Evolutionary conservation across 1,284 basidiomycete genomes (phyloP).

Genomic region (Heliocybe sulcata): DNA sequence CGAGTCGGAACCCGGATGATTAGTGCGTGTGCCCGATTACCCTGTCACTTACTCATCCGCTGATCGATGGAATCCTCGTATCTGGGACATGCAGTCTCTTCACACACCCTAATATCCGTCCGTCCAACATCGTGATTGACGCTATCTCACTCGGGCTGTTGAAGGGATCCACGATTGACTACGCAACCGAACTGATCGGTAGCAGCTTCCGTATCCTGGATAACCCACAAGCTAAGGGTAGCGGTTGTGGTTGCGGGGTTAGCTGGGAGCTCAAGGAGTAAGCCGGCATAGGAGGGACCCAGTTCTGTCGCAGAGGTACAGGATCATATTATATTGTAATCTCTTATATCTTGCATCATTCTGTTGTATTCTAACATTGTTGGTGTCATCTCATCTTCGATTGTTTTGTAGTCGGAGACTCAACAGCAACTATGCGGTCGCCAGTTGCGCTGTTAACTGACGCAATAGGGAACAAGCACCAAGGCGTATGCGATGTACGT

Average conservation of each 20-base stretch:
- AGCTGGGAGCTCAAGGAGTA: constrained; percentile 81
- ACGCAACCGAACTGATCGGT: constrained; percentile 87
- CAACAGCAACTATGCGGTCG: no score
- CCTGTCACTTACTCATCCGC: constrained; percentile 3
- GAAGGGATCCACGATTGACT: constrained; percentile 83
- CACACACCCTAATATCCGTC: constrained; percentile 58
- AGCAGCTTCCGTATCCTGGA: constrained; percentile 74
- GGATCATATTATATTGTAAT: no score
- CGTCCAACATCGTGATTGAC: constrained; percentile 75
- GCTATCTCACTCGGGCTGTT: constrained; percentile 74
- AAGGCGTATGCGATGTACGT: no score
- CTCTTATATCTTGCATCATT: no score
- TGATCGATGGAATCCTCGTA: not conserved
- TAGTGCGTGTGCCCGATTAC: constrained; percentile 49
- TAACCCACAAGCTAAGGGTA: constrained; percentile 82
- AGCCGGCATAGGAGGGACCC: not conserved
- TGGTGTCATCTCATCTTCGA: no score
- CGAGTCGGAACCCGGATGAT: constrained; percentile 55
- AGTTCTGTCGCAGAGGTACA: not conserved
- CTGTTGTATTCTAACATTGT: no score
- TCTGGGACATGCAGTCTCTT: constrained; percentile 39
- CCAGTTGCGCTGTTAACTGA: no score
- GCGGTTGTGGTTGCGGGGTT: constrained; percentile 85
- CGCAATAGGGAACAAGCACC: no score
- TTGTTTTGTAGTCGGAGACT: no score